phyloP scores from a whole-genome alignment of 805 yeast genomes.

The Debaryomyces prosopidis region DNA sequence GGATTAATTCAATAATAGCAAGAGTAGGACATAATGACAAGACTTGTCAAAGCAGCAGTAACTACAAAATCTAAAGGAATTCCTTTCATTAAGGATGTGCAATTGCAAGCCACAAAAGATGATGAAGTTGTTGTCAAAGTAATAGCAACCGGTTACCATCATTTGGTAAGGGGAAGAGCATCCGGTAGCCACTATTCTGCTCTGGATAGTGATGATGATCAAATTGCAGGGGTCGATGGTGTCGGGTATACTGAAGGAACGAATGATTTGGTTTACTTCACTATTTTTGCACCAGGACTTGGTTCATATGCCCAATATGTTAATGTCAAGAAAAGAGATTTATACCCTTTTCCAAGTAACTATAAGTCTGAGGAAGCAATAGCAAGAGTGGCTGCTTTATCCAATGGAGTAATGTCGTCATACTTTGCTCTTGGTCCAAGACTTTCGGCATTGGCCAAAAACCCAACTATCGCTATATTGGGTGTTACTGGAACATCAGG shows the following conservation, averaged over 20 bases:
- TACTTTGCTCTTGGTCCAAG: neutral
- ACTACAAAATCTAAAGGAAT: neutral
- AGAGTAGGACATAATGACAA: too few species aligned
- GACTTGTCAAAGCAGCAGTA: neutral
- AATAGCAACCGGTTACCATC: constrained; percentile 2
- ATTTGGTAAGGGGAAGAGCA: constrained; percentile 4
- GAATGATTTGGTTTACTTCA: constrained; percentile 2
- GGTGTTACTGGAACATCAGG: constrained; percentile 5
- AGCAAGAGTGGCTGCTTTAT: constrained; percentile 3
- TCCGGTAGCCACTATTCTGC: constrained; percentile 2
- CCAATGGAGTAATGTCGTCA: constrained; percentile 2
- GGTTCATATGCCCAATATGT: constrained; percentile 4
- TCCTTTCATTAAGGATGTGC: neutral
- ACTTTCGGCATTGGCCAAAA: neutral
- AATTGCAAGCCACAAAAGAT: neutral
- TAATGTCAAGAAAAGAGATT: neutral
- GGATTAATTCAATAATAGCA: too few species aligned
- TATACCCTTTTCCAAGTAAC: constrained; percentile 1
- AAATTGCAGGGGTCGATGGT: constrained; percentile 5
- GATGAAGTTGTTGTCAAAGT: constrained; percentile 1
- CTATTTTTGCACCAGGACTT: neutral
- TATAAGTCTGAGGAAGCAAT: neutral
- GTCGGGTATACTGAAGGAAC: constrained; percentile 1
- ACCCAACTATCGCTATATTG: constrained; percentile 1
- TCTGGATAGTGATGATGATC: neutral